Evolutionary conservation across 2,329 filamentous ascomycete species (phyloP).

Genomic region (Colletotrichum lupini): DNA sequence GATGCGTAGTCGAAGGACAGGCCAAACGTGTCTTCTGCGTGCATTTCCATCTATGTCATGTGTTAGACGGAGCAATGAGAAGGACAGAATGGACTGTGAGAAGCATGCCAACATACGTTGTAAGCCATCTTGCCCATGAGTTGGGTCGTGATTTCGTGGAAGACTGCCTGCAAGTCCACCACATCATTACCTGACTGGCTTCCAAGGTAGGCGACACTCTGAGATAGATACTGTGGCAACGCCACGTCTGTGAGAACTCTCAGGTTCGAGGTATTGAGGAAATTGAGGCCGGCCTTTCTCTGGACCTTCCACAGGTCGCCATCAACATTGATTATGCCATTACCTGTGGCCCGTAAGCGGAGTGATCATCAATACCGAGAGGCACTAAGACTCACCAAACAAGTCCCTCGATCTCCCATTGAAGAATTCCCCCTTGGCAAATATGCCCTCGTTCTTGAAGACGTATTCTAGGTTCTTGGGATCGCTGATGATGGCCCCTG

Average conservation of each 20-base stretch:
- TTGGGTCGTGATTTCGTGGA: constrained; percentile 73
- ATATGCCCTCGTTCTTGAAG: constrained; percentile 69
- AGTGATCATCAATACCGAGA: constrained; percentile 40
- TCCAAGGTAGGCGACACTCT: constrained; percentile 53
- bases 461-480: constrained; percentile 72
- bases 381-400: constrained; percentile 54
- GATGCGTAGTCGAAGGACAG: constrained; percentile 72
- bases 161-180: constrained; percentile 68
- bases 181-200: constrained; percentile 39
- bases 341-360: constrained; percentile 47
- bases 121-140: constrained; percentile 77
- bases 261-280: constrained; percentile 68
- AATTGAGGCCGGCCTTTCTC: constrained; percentile 69
- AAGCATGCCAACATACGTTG: constrained; percentile 50
- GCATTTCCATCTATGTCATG: constrained; percentile 69
- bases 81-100: neutral
- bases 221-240: constrained; percentile 63
- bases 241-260: constrained; percentile 66
- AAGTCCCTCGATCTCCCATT: constrained; percentile 69
- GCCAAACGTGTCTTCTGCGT: constrained; percentile 69
- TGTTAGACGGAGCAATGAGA: neutral
- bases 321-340: constrained; percentile 75
- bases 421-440: constrained; percentile 72
- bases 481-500: constrained; percentile 71
- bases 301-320: constrained; percentile 72